A percentile compares a stretch with the other conserved stretches of the same genome.
These are phyloP conservation scores for Acmispon strigosus DNA, from an alignment of 306 rosid genomes.

Conservation along the genomic window DNA sequence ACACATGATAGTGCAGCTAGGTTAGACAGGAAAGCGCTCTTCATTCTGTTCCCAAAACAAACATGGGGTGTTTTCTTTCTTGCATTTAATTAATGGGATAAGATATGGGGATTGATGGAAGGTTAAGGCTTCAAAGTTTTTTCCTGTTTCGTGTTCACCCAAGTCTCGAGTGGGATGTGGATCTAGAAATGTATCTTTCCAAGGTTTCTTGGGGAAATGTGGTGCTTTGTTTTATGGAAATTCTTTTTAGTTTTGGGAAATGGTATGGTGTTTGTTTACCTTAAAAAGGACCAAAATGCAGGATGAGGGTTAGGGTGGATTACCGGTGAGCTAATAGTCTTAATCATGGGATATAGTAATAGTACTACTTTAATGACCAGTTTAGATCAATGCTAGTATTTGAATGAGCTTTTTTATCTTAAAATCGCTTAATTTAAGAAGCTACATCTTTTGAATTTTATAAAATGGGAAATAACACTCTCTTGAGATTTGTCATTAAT, in stretches of 20 bases:
- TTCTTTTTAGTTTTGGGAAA: conserved; percentile 38
- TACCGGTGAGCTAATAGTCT: too few species aligned
- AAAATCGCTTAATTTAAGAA: too few species aligned
- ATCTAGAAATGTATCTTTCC: conserved; percentile 37
- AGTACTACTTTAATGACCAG: too few species aligned
- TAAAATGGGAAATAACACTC: too few species aligned
- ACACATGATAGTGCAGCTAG: conserved; percentile 17
- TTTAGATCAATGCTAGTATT: too few species aligned
- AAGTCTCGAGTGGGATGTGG: conserved; percentile 33
- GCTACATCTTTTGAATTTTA: too few species aligned
- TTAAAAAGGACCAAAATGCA: neutral
- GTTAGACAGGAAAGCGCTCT: conserved; percentile 19
- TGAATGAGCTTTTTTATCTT: too few species aligned
- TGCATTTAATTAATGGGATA: neutral
- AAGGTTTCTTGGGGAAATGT: conserved; percentile 29
- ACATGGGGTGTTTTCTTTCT: neutral
- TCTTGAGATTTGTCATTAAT: too few species aligned
- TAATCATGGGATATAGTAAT: too few species aligned
- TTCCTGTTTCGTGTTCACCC: neutral
- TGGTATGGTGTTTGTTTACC: conserved; percentile 18
- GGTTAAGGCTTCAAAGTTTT: neutral
- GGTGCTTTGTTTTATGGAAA: conserved; percentile 32
- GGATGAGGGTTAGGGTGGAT: too few species aligned
- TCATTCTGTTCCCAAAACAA: conserved; percentile 15
- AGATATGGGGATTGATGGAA: conserved; percentile 31